Evolutionary conservation across 139 green algal species (phyloP).

Genomic region (Coccomyxa sp.): DNA sequence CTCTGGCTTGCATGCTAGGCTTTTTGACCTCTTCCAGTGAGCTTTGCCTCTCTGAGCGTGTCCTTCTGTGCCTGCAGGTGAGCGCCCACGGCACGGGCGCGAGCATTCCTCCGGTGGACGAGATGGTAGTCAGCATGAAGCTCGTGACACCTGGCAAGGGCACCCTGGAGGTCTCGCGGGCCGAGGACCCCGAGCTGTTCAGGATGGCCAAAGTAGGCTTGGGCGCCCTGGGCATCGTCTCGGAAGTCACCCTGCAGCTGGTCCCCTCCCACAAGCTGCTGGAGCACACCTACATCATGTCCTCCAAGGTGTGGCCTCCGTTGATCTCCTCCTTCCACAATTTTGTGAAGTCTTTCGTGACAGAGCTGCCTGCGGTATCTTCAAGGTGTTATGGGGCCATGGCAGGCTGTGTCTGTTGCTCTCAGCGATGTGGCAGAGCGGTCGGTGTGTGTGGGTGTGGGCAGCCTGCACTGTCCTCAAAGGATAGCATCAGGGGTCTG

Average conservation of each 20-base stretch:
- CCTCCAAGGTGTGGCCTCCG: constrained; percentile 12
- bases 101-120: constrained; percentile 85
- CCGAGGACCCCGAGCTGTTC: constrained; percentile 77
- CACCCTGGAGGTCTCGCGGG: constrained; percentile 1
- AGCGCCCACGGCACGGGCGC: constrained; percentile 92
- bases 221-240: constrained; percentile 84
- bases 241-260: constrained; percentile 82
- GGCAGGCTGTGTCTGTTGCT: too few relatives aligned
- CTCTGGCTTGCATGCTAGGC: too few relatives aligned
- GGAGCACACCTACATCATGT: constrained; percentile 78
- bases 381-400: too few relatives aligned
- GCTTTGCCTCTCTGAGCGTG: too few relatives aligned
- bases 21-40: too few relatives aligned
- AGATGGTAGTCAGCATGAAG: constrained; percentile 82
- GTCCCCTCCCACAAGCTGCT: constrained; percentile 70
- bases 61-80: constrained; percentile 57
- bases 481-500: too few relatives aligned
- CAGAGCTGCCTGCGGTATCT: too few relatives aligned
- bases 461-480: too few relatives aligned
- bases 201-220: constrained; percentile 72
- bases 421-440: too few relatives aligned
- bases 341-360: too few relatives aligned
- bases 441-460: too few relatives aligned
- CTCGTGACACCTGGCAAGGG: constrained; percentile 80
- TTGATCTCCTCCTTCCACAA: too few relatives aligned